phyloP scores from a whole-genome alignment of 495 filamentous ascomycete genomes.

The Pseudoneurospora amorphoporcata region DNA sequence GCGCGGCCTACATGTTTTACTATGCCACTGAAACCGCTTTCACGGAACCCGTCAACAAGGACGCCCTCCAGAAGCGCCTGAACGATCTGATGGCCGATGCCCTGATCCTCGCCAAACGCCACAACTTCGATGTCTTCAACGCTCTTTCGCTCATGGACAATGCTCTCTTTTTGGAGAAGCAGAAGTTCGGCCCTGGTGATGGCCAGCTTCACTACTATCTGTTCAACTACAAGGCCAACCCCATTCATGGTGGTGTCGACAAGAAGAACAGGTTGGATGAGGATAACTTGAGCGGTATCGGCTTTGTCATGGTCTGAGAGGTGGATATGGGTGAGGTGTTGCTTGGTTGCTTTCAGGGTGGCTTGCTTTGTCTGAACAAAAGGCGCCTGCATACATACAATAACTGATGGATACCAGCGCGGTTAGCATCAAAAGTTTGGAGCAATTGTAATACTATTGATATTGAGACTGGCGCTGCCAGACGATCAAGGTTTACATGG shows the following conservation, averaged over 20 bases:
- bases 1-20: constrained; percentile 92
- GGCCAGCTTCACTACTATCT: constrained; percentile 92
- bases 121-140: constrained; percentile 93
- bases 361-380: not conserved
- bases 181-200: constrained; percentile 90
- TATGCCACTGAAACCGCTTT: constrained; percentile 84
- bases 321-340: not conserved
- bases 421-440: not conserved
- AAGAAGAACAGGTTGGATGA: constrained; percentile 62
- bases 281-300: constrained; percentile 71
- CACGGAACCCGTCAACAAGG: constrained; percentile 36
- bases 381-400: not conserved
- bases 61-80: constrained; percentile 58
- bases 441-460: not conserved
- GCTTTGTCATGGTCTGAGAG: constrained; percentile 68
- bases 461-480: not conserved
- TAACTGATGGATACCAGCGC: not conserved
- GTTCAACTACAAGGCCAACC: constrained; percentile 85
- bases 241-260: constrained; percentile 75
- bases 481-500: not conserved
- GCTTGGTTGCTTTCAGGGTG: not conserved
- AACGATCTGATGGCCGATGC: constrained; percentile 74
- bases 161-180: constrained; percentile 77
- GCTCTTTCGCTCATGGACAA: constrained; percentile 90
- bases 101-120: constrained; percentile 76